phyloP scores from a whole-genome alignment of 495 filamentous ascomycete genomes.

The Hapsidospora chrysogenum region DNA sequence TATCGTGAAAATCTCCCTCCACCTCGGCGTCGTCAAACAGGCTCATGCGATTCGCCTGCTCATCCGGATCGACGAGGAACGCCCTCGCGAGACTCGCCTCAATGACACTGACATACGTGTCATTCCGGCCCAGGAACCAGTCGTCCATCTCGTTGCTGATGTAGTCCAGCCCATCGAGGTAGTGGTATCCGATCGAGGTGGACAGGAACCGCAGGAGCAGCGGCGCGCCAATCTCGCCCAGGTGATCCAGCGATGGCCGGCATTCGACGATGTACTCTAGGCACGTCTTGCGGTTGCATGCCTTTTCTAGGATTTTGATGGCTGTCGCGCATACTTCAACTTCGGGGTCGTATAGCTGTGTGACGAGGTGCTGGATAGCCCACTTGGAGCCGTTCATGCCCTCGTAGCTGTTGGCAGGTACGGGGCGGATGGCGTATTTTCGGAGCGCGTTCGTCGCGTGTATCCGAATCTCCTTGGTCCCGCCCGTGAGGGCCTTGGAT shows the following conservation, averaged over 20 bases:
- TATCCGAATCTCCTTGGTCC: conserved; percentile 80
- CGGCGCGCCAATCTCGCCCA: conserved; percentile 93
- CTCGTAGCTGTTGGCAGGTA: not conserved
- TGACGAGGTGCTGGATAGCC: conserved; percentile 92
- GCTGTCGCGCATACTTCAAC: conserved; percentile 90
- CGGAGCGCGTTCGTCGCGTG: conserved; percentile 68
- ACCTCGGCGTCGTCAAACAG: conserved; percentile 35
- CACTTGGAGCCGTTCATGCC: conserved; percentile 50
- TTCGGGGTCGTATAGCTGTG: conserved; percentile 92
- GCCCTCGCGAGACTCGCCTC: conserved; percentile 89
- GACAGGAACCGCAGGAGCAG: conserved; percentile 85
- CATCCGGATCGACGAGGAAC: conserved; percentile 50
- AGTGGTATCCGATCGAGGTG: conserved; percentile 92
- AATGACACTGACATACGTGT: conserved; percentile 84
- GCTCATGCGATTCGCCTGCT: conserved; percentile 31
- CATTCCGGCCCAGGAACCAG: conserved; percentile 93
- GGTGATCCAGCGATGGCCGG: conserved; percentile 84
- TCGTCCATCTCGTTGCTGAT: conserved; percentile 99
- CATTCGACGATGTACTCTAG: conserved; percentile 95
- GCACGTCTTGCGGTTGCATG: conserved; percentile 76
- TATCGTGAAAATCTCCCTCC: conserved; percentile 25
- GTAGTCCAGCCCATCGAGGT: conserved; percentile 90
- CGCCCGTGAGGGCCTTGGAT: conserved; percentile 81
- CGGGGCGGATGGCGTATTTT: conserved; percentile 52
- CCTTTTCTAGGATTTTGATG: conserved; percentile 92